phyloP scores from a whole-genome alignment of 805 yeast species.

The Candida tammaniensis region DNA sequence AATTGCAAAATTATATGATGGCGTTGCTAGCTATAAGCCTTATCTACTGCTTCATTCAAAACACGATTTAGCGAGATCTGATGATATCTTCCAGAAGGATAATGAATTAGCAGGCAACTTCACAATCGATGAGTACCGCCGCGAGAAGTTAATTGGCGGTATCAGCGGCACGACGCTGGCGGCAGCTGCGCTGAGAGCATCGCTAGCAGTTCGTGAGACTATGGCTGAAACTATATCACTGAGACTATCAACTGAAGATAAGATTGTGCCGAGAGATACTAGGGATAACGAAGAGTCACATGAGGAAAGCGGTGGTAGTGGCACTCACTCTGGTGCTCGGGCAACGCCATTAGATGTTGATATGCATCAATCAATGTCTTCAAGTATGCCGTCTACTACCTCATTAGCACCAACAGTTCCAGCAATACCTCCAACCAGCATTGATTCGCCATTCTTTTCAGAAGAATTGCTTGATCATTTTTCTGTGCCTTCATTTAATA shows the following conservation, averaged over 20 bases:
- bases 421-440: conserved; percentile 9
- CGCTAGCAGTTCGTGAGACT: conserved; percentile 5
- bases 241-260: too few relatives aligned
- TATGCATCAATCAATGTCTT: too few relatives aligned
- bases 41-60: conserved; percentile 29
- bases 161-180: conserved; percentile 6
- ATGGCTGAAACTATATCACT: conserved; percentile 2
- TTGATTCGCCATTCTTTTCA: conserved; percentile 13
- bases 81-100: conserved; percentile 19
- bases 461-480: conserved; percentile 12
- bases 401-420: too few relatives aligned
- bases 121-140: conserved; percentile 5
- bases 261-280: too few relatives aligned
- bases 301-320: too few relatives aligned
- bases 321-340: too few relatives aligned
- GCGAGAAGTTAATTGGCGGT: conserved; percentile 8
- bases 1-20: conserved; percentile 39
- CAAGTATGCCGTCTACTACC: too few relatives aligned
- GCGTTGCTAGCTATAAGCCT: conserved; percentile 27
- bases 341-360: too few relatives aligned
- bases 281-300: too few relatives aligned
- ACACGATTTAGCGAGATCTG: conserved; percentile 32
- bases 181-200: conserved; percentile 7
- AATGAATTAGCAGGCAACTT: conserved; percentile 9
- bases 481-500: conserved; percentile 11